phyloP scores from a whole-genome alignment of 1,284 basidiomycete genomes.

The Neolentinus lepideus region DNA sequence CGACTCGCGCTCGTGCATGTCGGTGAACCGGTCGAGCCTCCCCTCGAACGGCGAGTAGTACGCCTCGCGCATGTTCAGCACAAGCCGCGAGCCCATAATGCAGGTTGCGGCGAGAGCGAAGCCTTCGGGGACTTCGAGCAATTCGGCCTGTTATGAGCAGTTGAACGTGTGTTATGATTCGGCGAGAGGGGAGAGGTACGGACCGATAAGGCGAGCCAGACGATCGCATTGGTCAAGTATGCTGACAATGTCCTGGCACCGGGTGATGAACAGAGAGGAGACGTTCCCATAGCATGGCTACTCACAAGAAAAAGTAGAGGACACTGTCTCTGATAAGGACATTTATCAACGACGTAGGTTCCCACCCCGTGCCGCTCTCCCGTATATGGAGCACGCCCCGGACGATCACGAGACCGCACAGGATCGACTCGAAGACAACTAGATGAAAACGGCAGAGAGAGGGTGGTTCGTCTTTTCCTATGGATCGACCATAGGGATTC shows the following conservation, averaged over 20 bases:
- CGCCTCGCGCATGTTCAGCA: constrained; percentile 19
- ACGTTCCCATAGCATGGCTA: not conserved
- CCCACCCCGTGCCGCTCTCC: constrained; percentile 5
- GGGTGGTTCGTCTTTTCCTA: not conserved
- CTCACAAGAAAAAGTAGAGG: constrained; percentile 21
- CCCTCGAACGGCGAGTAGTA: constrained; percentile 9
- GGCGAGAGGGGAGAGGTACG: constrained; percentile 6
- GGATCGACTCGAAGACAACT: constrained; percentile 17
- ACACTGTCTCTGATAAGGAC: constrained; percentile 19
- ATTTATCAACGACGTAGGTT: not conserved
- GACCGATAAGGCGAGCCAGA: constrained; percentile 18
- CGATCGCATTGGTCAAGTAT: constrained; percentile 14
- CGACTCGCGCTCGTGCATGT: not conserved
- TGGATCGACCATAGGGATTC: not conserved
- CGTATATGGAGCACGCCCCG: constrained; percentile 15
- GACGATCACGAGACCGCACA: constrained; percentile 15
- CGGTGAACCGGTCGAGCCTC: not conserved
- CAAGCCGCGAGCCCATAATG: constrained; percentile 19
- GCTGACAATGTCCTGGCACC: constrained; percentile 10
- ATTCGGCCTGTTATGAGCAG: constrained; percentile 11
- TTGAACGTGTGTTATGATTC: not conserved
- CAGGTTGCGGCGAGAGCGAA: constrained; percentile 18
- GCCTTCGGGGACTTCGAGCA: constrained; percentile 17
- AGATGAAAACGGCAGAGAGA: not conserved
- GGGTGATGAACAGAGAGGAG: not conserved